Evolutionary conservation across 345 rosid species (phyloP), one percentile per base, ranked within the genome.

Genomic region (Ceriops decandra): DNA sequence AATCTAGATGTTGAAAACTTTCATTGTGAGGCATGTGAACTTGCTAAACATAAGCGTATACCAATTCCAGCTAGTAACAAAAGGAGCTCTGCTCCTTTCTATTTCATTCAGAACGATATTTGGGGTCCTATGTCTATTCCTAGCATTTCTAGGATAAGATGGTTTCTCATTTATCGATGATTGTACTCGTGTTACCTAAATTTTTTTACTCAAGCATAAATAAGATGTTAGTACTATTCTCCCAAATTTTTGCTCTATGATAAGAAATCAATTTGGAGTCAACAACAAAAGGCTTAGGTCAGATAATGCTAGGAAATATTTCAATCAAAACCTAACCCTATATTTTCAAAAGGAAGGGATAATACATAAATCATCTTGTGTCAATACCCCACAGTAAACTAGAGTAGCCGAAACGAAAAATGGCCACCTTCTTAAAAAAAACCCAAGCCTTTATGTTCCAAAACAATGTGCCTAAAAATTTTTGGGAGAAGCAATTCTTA

Each of bases 21-120:
- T 17, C 60, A 74, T 11, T 68, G 53, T 74, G 52, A 74, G 21
- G 21, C 38, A 1, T 67, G 51, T 60, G 72, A 73, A 36, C 27
- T 60, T 51, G 63, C 28, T 5, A 73, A 67, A 17, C 42, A 74
- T 7, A 63, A 10, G 5, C 19, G 1, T 36, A 42, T 31, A 3
- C 1, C 52, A 15, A 28, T 72, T 65, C 38, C 58, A 7, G 49
- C 30, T 8, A 72, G 51, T 9, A 42, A 72, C 35, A 72, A 57
- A 35, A 71, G 17, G 61, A 61, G 19, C 5, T 63, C 13, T 35
- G 1, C 1, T 35, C 53, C 20, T 63, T 63, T 38, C 16, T 19
- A 27, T 31, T 24, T 31, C 8, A 31, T 60, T 60, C 46, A 60
- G 24, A 60, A 3, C 19, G 1, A 51, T n/a, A 51, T 51, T 51